Evolutionary conservation across 805 yeast genomes (phyloP).

Genomic region (Isabelozyma pseudorhagii): DNA sequence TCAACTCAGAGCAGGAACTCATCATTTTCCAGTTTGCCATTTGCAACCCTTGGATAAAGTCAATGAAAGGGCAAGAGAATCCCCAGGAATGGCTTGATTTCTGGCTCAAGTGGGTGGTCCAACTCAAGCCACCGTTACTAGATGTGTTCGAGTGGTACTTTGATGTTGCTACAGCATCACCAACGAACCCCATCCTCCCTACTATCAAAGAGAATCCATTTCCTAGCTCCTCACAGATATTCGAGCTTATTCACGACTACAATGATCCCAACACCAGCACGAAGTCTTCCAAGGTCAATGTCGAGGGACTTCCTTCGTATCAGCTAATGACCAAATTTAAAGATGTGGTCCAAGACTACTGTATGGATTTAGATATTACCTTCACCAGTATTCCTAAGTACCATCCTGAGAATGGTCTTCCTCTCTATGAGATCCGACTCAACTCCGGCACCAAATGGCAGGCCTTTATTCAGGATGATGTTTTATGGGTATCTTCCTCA

Average conservation of each 20-base stretch:
- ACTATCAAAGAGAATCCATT: constrained; percentile 5
- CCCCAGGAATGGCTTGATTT: background rate
- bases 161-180: constrained; percentile 10
- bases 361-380: constrained; percentile 47
- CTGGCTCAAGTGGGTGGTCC: background rate
- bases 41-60: constrained; percentile 36
- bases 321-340: constrained; percentile 49
- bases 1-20: background rate
- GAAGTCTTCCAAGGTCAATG: background rate
- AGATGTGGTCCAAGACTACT: constrained; percentile 63
- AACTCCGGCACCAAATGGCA: constrained; percentile 29
- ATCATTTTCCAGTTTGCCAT: constrained; percentile 27
- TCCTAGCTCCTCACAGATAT: background rate
- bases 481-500: constrained; percentile 48
- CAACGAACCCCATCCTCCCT: constrained; percentile 7
- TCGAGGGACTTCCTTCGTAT: constrained; percentile 27
- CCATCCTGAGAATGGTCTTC: constrained; percentile 37
- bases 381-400: constrained; percentile 31
- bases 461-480: constrained; percentile 62
- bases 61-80: constrained; percentile 6
- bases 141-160: constrained; percentile 18
- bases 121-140: background rate
- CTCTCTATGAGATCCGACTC: constrained; percentile 40
- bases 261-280: constrained; percentile 1
- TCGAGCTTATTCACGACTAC: background rate